phyloP scores from a whole-genome alignment of 1,284 basidiomycete genomes.

The Rhodotorula sp. region DNA sequence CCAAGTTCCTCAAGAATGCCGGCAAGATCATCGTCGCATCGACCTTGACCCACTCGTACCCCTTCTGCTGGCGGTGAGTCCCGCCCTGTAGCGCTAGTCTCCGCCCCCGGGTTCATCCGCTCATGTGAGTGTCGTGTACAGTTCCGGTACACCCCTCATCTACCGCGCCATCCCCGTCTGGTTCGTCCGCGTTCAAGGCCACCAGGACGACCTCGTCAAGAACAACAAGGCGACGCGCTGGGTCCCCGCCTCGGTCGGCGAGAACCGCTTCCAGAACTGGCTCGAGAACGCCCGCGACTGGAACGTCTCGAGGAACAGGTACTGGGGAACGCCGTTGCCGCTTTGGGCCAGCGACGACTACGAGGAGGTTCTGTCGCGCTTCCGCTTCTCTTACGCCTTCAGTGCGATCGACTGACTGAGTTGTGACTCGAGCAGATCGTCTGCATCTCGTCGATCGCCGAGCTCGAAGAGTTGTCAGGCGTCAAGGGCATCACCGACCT shows the following conservation, averaged over 20 bases:
- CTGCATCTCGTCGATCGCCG: slow-evolving; percentile 80
- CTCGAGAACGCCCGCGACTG: slow-evolving; percentile 95
- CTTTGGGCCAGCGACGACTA: slow-evolving; percentile 93
- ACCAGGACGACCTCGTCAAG: slow-evolving; percentile 78
- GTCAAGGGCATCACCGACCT: slow-evolving; percentile 83
- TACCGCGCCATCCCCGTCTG: slow-evolving; percentile 95
- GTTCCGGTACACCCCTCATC: slow-evolving; percentile 91
- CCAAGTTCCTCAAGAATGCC: slow-evolving; percentile 84
- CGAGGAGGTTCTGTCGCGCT: slow-evolving; percentile 66
- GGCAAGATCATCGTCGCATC: slow-evolving; percentile 85
- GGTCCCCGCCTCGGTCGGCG: slow-evolving; percentile 85
- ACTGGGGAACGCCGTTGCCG: slow-evolving; percentile 98
- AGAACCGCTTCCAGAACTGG: slow-evolving; percentile 96
- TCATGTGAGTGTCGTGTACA: slow-evolving; percentile 44
- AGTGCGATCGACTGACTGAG: no score
- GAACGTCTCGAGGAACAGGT: slow-evolving; percentile 98
- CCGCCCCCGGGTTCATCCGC: neutral
- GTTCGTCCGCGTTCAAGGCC: slow-evolving; percentile 87
- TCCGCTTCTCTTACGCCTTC: neutral
- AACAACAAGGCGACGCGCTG: slow-evolving; percentile 92
- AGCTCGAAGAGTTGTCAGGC: slow-evolving; percentile 86
- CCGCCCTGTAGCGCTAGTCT: no score
- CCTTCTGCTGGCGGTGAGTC: slow-evolving; percentile 89
- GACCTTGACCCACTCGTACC: slow-evolving; percentile 86
- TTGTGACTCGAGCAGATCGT: slow-evolving; percentile 60